phyloP scores from a whole-genome alignment of 306 rosid genomes.

The Acacia confusa region DNA sequence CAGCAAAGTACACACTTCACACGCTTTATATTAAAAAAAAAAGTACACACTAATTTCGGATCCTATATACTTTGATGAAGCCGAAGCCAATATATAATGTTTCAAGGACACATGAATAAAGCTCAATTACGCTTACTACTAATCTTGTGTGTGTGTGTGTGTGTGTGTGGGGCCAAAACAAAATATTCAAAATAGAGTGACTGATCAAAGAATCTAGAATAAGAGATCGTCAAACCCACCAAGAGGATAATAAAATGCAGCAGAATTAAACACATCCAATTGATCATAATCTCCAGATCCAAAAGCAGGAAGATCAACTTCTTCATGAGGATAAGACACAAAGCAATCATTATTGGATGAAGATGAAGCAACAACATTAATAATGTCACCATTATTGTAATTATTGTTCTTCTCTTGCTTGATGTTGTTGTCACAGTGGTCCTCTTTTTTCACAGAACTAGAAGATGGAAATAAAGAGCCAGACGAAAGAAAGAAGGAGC shows the following conservation, averaged over 20 bases:
- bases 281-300: not conserved
- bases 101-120: too few relatives aligned
- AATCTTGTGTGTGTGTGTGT: not conserved
- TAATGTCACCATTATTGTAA: not conserved
- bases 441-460: not conserved
- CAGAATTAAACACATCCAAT: not conserved
- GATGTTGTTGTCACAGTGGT: not conserved
- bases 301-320: not conserved
- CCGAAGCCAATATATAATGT: not conserved
- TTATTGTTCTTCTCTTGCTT: not conserved
- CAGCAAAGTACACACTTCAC: not conserved
- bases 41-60: not conserved
- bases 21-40: too few relatives aligned
- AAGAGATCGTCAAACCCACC: not conserved
- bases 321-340: not conserved
- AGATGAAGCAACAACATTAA: not conserved
- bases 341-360: not conserved
- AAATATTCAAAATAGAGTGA: too few relatives aligned
- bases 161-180: not conserved
- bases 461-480: not conserved
- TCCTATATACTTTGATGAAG: not conserved
- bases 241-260: not conserved
- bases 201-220: not conserved
- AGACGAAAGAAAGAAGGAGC: constrained; percentile 27
- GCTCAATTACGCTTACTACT: not conserved